Evolutionary conservation across 2,329 filamentous ascomycete species (phyloP), one percentile per base, ranked within the genome.

Genomic region (Trichoderma semiorbis): DNA sequence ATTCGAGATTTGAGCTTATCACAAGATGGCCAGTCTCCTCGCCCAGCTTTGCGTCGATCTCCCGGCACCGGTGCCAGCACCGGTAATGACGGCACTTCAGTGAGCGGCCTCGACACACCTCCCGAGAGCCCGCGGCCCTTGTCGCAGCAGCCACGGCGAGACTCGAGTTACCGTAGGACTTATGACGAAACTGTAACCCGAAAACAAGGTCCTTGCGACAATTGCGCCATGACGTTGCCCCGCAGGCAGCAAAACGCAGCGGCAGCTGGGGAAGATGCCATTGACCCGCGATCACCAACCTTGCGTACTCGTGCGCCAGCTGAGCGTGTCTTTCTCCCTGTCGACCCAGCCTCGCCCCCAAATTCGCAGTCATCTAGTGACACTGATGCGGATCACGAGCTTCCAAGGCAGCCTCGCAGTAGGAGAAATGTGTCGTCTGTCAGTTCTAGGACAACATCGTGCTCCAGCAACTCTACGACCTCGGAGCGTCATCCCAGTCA

Each of bases 171-270:
- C 75, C 84, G 85, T 72, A 85, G 86, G 76, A 91, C 89, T 0
- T 91, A 91, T 74, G 89, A 91, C 75, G 89, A 91, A 73, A 87
- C 87, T n/a, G 89, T 89, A 30, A 90, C 87, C 57, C 88, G 87
- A 78, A 86, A 87, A 72, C 88, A 89, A 67, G 88, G 86, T 8
- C 89, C 90, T 26, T 92, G 90, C 78, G 88, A 91, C 73, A 92
- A 91, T 79, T 92, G 90, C 78, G 89, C 90, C 72, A 85, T 92
- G 76, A 92, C 89, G 0, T 80, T 92, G 8, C 90, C 90, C 0
- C 77, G 76, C 18, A 76, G 78, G 36, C 80, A 81, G 61, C 74
- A 78, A n/a, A 75, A 75, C 14, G 75, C 75, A 21, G 74, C 76
- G 6, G 77, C 75, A 7, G 75, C 73, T 21, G 73, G 74, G 28